Base-by-base conservation (phyloP, 768 basidiomycete genomes). In the Agaricus subrufescens region DNA sequence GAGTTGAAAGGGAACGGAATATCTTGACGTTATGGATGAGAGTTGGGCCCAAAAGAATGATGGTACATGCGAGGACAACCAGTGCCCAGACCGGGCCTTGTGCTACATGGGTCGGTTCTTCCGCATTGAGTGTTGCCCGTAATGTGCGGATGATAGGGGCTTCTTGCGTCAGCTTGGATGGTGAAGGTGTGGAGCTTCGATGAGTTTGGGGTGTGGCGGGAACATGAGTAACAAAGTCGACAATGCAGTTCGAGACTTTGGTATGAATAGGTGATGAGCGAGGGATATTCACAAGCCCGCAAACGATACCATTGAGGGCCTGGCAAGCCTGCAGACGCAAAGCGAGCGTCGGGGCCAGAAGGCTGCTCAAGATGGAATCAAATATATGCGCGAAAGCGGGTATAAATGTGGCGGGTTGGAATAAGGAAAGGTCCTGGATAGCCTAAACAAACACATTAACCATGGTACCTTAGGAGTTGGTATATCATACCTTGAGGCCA, bases 31-130 rank as follows among this genome's bases (percentile, higher is more conserved):
- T 73, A 38, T 73, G 71, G 57, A 69, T 81, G 25, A 87, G 69
- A 3, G 71, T 70, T 2, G 85, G 77, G 1, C 86, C 81, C 2
- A 89, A 74, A n/a, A 92, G 71, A 39, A 86, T 82, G 46, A 89
- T 74, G 50, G 91, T 70, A 58, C 77, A 75, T 0, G 85, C 82
- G 1, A 91, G 70, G 31, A 90, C 85, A 57, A 79, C 80, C 52
- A 89, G 72, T 4, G 80, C 85, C 91, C 91, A 92, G 1, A 87
- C 83, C 8, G 91, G 89, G 1, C 89, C 88, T 62, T 90, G 85
- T 1, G 88, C 86, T 7, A 79, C 79, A 58, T 85, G 79, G 5
- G 69, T 66, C 2, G 84, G 84, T 5, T 87, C 84, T 3, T 72
- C 67, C 1, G 78, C 73, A 14, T 68, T 68, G 46, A 91, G 70